These are phyloP conservation scores for Pseudomassariella vexata DNA, from an alignment of 2,329 filamentous ascomycete species.

Conservation along the genomic window DNA sequence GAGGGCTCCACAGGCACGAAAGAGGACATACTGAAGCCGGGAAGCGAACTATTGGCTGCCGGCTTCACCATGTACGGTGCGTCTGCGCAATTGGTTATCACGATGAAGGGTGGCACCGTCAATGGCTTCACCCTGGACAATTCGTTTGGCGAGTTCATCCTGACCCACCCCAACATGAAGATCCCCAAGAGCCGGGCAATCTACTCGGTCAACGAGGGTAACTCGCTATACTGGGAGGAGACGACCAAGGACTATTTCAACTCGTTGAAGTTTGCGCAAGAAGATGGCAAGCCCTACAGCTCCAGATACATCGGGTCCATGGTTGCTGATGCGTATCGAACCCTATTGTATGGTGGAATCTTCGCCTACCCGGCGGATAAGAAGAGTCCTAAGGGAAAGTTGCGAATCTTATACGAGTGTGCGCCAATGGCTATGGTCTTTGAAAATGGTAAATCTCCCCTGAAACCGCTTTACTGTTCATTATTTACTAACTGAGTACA, in stretches of 20 bases:
- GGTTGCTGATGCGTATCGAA: constrained; percentile 97
- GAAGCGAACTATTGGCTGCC: constrained; percentile 83
- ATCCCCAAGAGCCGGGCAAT: constrained; percentile 77
- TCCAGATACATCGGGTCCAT: constrained; percentile 94
- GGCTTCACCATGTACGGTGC: constrained; percentile 99
- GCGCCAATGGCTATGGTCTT: constrained; percentile 99
- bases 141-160: constrained; percentile 95
- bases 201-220: constrained; percentile 98
- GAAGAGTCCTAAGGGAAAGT: constrained; percentile 97
- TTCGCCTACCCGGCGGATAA: constrained; percentile 97
- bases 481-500: constrained; percentile 26
- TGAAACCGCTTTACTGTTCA: background rate
- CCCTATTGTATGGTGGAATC: constrained; percentile 88
- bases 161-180: constrained; percentile 91
- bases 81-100: constrained; percentile 92
- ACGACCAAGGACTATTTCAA: constrained; percentile 83
- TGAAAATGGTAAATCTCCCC: constrained; percentile 72
- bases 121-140: constrained; percentile 98
- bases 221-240: constrained; percentile 93
- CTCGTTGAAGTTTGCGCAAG: constrained; percentile 73
- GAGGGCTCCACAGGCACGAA: constrained; percentile 68
- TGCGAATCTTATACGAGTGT: constrained; percentile 96
- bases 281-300: constrained; percentile 82
- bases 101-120: constrained; percentile 86
- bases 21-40: constrained; percentile 83